Conservation (phyloP, 352 stramenopile genomes). For the Globisporangium lucens region DNA sequence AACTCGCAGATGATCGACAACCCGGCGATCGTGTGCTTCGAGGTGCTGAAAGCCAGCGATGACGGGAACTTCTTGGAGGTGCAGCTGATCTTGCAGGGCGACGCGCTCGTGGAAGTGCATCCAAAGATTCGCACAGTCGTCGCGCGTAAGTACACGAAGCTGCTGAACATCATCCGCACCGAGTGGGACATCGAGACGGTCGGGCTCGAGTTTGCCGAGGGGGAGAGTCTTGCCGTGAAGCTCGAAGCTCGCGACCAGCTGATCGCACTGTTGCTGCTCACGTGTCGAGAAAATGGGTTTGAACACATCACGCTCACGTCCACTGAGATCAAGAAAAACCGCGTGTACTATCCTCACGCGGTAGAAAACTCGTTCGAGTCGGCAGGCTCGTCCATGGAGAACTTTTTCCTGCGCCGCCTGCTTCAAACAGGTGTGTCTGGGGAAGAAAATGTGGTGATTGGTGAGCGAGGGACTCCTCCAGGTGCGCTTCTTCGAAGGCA, state of each 20-base stretch:
- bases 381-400: constrained; percentile 34
- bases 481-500: constrained; percentile 8
- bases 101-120: constrained; percentile 60
- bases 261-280: constrained; percentile 58
- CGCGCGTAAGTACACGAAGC: constrained; percentile 45
- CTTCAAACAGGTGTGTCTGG: constrained; percentile 27
- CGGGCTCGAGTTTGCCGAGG: constrained; percentile 62
- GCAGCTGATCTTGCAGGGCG: constrained; percentile 64
- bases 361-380: constrained; percentile 24
- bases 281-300: constrained; percentile 54
- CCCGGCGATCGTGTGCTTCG: constrained; percentile 59
- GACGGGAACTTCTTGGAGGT: constrained; percentile 44
- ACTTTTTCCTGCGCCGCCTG: constrained; percentile 56
- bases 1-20: constrained; percentile 57
- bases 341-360: constrained; percentile 61
- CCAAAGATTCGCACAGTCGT: constrained; percentile 56
- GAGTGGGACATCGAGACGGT: constrained; percentile 57
- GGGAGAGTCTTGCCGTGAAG: constrained; percentile 50
- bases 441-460: constrained; percentile 14
- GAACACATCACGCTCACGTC: constrained; percentile 45
- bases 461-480: constrained; percentile 1
- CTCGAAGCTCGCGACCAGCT: constrained; percentile 61
- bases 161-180: constrained; percentile 49
- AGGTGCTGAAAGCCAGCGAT: constrained; percentile 50
- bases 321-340: constrained; percentile 43